Evolutionary conservation across 2,329 filamentous ascomycete genomes (phyloP).

Genomic region (Xylariaceae sp.): DNA sequence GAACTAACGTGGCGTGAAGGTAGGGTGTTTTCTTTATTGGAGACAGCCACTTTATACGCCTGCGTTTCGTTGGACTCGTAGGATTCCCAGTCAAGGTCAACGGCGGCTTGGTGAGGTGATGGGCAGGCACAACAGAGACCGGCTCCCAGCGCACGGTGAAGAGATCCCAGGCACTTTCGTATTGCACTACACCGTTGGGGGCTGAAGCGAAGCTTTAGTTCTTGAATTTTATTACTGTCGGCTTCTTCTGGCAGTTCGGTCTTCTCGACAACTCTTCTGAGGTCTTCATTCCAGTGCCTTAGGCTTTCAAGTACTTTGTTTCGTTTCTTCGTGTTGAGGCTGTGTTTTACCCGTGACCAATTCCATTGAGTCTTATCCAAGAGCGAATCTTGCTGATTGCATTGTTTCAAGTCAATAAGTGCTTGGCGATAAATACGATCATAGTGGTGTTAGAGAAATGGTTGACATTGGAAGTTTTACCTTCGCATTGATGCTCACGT

Average conservation of each 20-base stretch:
- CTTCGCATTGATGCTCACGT: neutral
- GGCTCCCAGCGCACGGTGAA: constrained; percentile 8
- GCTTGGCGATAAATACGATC: neutral
- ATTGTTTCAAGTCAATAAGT: neutral
- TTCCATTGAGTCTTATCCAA: constrained; percentile 1
- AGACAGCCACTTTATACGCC: constrained; percentile 9
- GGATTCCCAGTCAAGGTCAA: constrained; percentile 8
- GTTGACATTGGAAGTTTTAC: neutral
- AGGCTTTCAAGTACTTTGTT: constrained; percentile 6
- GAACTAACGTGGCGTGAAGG: neutral
- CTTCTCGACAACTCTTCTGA: constrained; percentile 8
- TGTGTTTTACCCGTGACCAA: constrained; percentile 11
- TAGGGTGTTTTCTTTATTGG: neutral
- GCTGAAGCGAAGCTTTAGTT: constrained; percentile 9
- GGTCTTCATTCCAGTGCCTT: constrained; percentile 3
- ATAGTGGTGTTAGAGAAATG: neutral
- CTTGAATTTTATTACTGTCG: constrained; percentile 5
- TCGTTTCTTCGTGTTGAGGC: constrained; percentile 8
- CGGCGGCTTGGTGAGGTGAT: constrained; percentile 8
- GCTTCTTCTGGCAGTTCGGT: constrained; percentile 8
- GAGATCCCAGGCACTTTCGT: constrained; percentile 6
- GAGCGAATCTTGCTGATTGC: neutral
- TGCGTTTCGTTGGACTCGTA: constrained; percentile 7
- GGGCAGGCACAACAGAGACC: constrained; percentile 5
- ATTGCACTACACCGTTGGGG: constrained; percentile 4